Evolutionary conservation across 306 rosid species (phyloP).

Genomic region (Malus sieversii): DNA sequence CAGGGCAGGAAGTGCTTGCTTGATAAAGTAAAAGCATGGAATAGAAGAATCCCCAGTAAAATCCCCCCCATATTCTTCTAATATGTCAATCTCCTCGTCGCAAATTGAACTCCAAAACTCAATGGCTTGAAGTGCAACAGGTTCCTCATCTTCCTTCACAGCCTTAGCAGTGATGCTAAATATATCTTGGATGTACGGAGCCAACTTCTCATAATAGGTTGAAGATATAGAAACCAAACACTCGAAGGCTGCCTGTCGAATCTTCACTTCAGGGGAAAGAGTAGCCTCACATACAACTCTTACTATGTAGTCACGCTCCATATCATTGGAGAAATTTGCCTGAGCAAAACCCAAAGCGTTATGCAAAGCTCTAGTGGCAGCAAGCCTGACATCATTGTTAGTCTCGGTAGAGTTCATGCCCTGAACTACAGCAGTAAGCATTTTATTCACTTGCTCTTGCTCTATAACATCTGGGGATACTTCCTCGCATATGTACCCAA

Average conservation of each 20-base stretch:
- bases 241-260: constrained; percentile 76
- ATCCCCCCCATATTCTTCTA: constrained; percentile 86
- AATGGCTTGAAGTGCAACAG: constrained; percentile 87
- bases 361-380: constrained; percentile 58
- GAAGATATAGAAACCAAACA: constrained; percentile 89
- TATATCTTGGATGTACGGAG: constrained; percentile 74
- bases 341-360: constrained; percentile 91
- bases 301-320: constrained; percentile 84
- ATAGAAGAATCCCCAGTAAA: constrained; percentile 69
- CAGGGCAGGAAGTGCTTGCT: constrained; percentile 82
- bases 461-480: constrained; percentile 68
- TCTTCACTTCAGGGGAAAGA: constrained; percentile 62
- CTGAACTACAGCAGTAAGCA: constrained; percentile 83
- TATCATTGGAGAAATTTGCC: constrained; percentile 84
- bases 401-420: constrained; percentile 72
- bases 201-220: constrained; percentile 76
- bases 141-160: constrained; percentile 83
- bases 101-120: constrained; percentile 97
- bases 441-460: constrained; percentile 73
- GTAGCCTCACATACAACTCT: constrained; percentile 95
- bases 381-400: constrained; percentile 70
- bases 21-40: constrained; percentile 79
- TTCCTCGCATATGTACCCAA: constrained; percentile 93
- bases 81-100: constrained; percentile 85
- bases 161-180: constrained; percentile 85